Base-by-base conservation (phyloP, 768 basidiomycete species). In the Hericium erinaceus region DNA sequence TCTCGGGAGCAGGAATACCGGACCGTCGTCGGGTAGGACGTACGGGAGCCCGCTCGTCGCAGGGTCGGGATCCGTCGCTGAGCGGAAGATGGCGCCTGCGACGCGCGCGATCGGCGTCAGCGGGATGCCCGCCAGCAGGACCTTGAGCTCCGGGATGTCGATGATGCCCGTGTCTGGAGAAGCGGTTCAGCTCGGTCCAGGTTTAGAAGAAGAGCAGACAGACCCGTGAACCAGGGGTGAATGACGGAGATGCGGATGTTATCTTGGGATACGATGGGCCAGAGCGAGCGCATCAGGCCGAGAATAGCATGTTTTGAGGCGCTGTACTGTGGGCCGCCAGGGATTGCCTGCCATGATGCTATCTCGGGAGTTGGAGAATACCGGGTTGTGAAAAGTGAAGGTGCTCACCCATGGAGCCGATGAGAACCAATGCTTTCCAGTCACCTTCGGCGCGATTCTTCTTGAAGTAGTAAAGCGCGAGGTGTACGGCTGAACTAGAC, bases 161-260 rank as follows among this genome's bases (percentile, higher is more conserved):
- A 82, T 65, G 57, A 83, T 79, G 38, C 64, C 71, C 12, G 80
- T 83, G 50, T 80, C 79, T 77, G 61, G 22, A n/a, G 11, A 16
- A 20, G 40, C 13, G 8, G 28, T 10, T 26, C 40, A 37, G 39
- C 58, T n/a, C 46, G 26, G 33, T 13, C 50, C 51, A 48, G 18
- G 39, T 4, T 24, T 4, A 56, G 51, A 13, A 26, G 48, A 22
- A 39, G 28, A 53, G 5, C 24, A 18, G 49, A 53, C 68, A 56
- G 52, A 78, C 81, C 77, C 51, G 77, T 77, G 60, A 81, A 82
- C 66, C 74, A 82, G 0, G 81, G 81, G 58, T 80, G 77, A 28
- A 82, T 74, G 54, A 70, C 72, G 8, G 70, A 74, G 20, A 80
- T 67, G 28, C 79, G 70, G 62, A 81, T 75, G 20, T 73, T 71